Base-by-base conservation (phyloP, 2,329 filamentous ascomycete species). In the Monosporascus sp. region DNA sequence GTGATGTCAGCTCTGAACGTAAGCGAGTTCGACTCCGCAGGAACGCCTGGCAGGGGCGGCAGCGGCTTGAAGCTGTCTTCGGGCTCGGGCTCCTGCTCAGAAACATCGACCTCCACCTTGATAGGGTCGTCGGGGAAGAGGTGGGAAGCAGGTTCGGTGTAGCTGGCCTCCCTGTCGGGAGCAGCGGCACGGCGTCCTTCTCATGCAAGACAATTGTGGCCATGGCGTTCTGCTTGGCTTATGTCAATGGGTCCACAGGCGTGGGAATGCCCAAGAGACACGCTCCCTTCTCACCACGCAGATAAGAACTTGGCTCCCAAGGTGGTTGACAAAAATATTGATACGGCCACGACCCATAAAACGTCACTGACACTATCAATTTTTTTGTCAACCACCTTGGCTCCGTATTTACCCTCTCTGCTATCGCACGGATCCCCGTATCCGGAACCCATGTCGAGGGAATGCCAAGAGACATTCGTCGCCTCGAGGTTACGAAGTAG, bases 1-100 rank as follows among this genome's bases (percentile, higher is more conserved):
- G 80, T 67, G 47, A 80, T 52, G 41, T 82, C 65, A 25, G 79
- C 79, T 47, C 80, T 74, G 53, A 78, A 57, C 24, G 79, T 82
- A 31, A 83, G 64, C 44, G 80, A 77, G 53, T 74, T 70, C 11
- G 51, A 54, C 49, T 72, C 67, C 25, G 64, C 54, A 1, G 67
- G 62, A 3, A 73, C 62, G 46, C 57, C 60, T 1, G 64, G 59
- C 24, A 72, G 69, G 67, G 72, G 69, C 50, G 64, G 57, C 11
- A 74, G 61, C 14, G 72, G 72, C 20, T 64, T 57, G 60, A 72
- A 75, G 22, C 74, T 69, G 50, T 75, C 72, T 20, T 24, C 41
- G 22, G 11, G 41, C 41, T 44, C 20, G 2, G 14, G n/a, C 20
- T 25, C 22, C n/a, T 11, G n/a, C 11, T 25, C 41, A 25, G n/a